These are phyloP conservation scores for Lentinus tigrinus DNA, from an alignment of 768 basidiomycete genomes.

Conservation along the genomic window DNA sequence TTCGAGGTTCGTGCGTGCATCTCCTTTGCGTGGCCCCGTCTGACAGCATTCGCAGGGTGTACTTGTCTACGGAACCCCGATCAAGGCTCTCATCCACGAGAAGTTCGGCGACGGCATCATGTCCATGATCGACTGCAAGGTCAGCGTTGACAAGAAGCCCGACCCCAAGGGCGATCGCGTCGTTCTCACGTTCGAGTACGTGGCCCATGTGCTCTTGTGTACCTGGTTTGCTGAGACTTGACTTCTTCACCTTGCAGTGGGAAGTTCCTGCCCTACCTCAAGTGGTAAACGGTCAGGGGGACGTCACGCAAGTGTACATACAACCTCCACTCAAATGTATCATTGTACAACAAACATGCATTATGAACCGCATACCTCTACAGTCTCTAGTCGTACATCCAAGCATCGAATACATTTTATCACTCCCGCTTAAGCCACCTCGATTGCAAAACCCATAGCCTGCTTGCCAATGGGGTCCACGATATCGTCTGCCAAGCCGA, in stretches of 20 bases:
- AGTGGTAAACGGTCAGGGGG: slow-evolving; percentile 44
- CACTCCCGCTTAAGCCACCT: slow-evolving; percentile 16
- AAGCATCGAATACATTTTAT: neutral
- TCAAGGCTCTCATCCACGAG: slow-evolving; percentile 82
- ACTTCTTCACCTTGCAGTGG: slow-evolving; percentile 43
- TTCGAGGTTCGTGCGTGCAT: slow-evolving; percentile 55
- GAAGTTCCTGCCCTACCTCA: slow-evolving; percentile 74
- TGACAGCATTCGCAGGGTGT: slow-evolving; percentile 47
- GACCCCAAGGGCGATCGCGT: slow-evolving; percentile 82
- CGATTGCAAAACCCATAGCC: slow-evolving; percentile 45
- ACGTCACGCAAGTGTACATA: neutral
- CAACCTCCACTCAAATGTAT: neutral
- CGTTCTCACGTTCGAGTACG: slow-evolving; percentile 77
- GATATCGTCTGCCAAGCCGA: slow-evolving; percentile 41
- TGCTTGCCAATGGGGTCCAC: slow-evolving; percentile 31
- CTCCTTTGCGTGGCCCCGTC: neutral
- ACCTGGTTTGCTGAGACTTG: neutral
- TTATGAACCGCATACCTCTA: neutral
- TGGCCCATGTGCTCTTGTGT: slow-evolving; percentile 10
- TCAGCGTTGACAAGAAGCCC: slow-evolving; percentile 63
- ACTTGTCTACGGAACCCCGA: slow-evolving; percentile 74
- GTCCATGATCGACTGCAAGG: slow-evolving; percentile 85
- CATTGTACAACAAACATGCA: too few relatives aligned
- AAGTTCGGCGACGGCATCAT: slow-evolving; percentile 90
- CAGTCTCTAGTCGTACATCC: neutral